Percentiles rank a stretch among this genome's conserved stretches.
Evolutionary conservation across 768 basidiomycete genomes (phyloP).

Genomic region (Flagelloscypha sp.): DNA sequence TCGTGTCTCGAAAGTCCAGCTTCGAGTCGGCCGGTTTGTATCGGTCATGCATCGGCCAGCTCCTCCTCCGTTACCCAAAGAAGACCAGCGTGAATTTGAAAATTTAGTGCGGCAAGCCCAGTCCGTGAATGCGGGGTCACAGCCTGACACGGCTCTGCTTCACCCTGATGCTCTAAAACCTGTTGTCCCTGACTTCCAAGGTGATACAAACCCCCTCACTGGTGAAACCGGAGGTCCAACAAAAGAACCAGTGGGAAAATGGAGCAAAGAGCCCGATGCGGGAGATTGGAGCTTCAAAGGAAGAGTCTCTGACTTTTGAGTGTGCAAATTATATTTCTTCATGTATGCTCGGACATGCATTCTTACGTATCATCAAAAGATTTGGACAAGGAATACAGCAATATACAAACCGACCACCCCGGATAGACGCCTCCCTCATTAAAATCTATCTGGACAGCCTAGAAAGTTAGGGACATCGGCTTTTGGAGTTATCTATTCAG

Average conservation of each 20-base stretch:
- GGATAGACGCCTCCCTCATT: too few relatives aligned
- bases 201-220: conserved; percentile 71
- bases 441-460: background rate
- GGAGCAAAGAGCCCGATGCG: conserved; percentile 38
- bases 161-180: conserved; percentile 67
- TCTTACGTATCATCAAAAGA: too few relatives aligned
- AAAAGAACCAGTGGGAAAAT: conserved; percentile 64
- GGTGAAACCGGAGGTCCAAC: conserved; percentile 87
- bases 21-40: conserved; percentile 16
- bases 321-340: conserved; percentile 14
- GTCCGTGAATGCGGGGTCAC: conserved; percentile 29
- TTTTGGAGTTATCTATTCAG: background rate
- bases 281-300: conserved; percentile 93
- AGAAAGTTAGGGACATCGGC: background rate
- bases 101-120: conserved; percentile 63
- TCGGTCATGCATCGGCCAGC: conserved; percentile 47
- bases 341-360: too few relatives aligned
- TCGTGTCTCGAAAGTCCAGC: conserved; percentile 12
- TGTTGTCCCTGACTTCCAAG: conserved; percentile 63
- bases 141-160: conserved; percentile 19
- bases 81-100: conserved; percentile 82
- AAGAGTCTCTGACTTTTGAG: conserved; percentile 83
- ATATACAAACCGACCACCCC: too few relatives aligned
- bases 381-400: too few relatives aligned
- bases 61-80: conserved; percentile 67